Conservation (phyloP, 192 early-diverging fungal genomes). For the Backusella tarrabulga region DNA sequence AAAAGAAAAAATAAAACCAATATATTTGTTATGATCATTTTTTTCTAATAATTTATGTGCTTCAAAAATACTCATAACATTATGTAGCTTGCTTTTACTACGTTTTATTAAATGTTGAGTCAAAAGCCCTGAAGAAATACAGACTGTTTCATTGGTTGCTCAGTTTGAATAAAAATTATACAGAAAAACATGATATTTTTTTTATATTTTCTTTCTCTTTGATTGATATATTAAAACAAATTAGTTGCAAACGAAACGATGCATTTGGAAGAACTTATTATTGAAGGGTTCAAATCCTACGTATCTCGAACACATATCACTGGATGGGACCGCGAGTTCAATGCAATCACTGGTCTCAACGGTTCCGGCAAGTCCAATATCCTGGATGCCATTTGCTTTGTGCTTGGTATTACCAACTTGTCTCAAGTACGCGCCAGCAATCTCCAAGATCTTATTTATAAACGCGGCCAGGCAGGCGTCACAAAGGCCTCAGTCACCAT, state of each 20-base stretch:
- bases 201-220: too few species aligned
- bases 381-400: constrained; percentile 98
- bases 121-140: too few species aligned
- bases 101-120: too few species aligned
- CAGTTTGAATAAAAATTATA: too few species aligned
- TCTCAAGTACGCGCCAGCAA: constrained; percentile 91
- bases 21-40: too few species aligned
- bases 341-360: constrained; percentile 98
- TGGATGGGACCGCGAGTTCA: constrained; percentile 98
- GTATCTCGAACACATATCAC: constrained; percentile 92
- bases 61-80: too few species aligned
- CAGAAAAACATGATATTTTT: too few species aligned
- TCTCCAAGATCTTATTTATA: constrained; percentile 97
- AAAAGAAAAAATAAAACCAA: too few species aligned
- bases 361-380: constrained; percentile 99
- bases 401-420: constrained; percentile 92
- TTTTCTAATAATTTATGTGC: too few species aligned
- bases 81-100: too few species aligned
- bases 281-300: constrained; percentile 99
- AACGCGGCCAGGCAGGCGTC: constrained; percentile 98
- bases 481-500: constrained; percentile 97
- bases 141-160: too few species aligned
- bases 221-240: background rate
- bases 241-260: constrained; percentile 37
- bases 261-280: constrained; percentile 93